Conservation (phyloP, 2,329 filamentous ascomycete genomes). For the Eurotiales sp. region DNA sequence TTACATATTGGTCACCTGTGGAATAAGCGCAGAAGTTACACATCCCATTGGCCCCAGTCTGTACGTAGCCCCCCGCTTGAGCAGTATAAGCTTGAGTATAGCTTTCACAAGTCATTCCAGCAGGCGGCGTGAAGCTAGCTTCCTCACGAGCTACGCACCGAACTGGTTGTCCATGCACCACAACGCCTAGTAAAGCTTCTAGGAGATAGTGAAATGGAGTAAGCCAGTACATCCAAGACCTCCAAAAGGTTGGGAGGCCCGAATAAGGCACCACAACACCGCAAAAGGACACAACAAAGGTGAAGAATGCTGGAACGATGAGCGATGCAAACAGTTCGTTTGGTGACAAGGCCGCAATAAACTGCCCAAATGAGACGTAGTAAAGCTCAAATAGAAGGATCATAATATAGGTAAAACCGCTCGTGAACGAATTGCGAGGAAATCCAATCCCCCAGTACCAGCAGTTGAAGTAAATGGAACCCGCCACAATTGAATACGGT, state of each 20-base stretch:
- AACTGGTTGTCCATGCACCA: slow-evolving; percentile 54
- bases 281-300: slow-evolving; percentile 68
- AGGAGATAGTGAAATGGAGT: slow-evolving; percentile 66
- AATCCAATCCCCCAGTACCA: slow-evolving; percentile 59
- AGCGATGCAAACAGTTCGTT: slow-evolving; percentile 65
- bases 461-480: slow-evolving; percentile 61
- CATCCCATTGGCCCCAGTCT: slow-evolving; percentile 50
- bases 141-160: slow-evolving; percentile 55
- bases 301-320: slow-evolving; percentile 66
- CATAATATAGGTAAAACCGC: slow-evolving; percentile 61
- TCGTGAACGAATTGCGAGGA: slow-evolving; percentile 54
- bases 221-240: slow-evolving; percentile 62
- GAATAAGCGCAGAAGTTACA: slow-evolving; percentile 65
- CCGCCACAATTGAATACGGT: slow-evolving; percentile 64
- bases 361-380: slow-evolving; percentile 63
- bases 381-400: slow-evolving; percentile 65
- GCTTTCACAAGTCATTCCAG: slow-evolving; percentile 56
- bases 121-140: slow-evolving; percentile 58
- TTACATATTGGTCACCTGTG: slow-evolving; percentile 59
- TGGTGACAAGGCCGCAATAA: slow-evolving; percentile 63
- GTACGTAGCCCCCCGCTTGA: slow-evolving; percentile 59
- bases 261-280: slow-evolving; percentile 68
- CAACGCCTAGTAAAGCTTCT: slow-evolving; percentile 57
- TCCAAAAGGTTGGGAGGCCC: slow-evolving; percentile 64
- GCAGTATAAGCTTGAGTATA: slow-evolving; percentile 55